Conservation (phyloP, 495 filamentous ascomycete species). For the Trichocladium uniseriatum region DNA sequence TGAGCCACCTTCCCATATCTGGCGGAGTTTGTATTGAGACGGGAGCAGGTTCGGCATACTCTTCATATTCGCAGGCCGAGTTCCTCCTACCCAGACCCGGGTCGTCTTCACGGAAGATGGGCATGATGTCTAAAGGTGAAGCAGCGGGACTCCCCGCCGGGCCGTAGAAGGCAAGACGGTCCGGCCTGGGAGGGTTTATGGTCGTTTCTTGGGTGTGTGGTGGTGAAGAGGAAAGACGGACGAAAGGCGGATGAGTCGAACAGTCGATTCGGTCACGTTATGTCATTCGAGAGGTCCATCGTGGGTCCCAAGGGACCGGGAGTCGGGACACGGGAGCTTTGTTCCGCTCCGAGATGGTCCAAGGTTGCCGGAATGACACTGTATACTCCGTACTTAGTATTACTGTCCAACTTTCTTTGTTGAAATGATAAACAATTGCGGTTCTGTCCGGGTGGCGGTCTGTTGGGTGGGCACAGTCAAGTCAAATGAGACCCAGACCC, state of each 20-base stretch:
- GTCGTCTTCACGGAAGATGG: conserved; percentile 46
- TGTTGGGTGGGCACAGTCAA: too few relatives aligned
- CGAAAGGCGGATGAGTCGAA: background rate
- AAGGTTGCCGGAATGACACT: background rate
- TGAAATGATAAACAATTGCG: too few relatives aligned
- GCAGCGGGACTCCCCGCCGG: background rate
- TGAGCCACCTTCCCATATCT: conserved; percentile 10
- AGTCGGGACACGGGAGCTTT: background rate
- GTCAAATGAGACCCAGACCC: too few relatives aligned
- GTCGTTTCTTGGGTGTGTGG: background rate
- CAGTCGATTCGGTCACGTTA: conserved; percentile 4
- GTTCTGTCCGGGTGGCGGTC: too few relatives aligned
- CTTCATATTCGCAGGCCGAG: conserved; percentile 1
- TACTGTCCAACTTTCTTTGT: too few relatives aligned
- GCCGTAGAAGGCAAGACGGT: background rate
- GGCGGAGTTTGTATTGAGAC: conserved; percentile 12
- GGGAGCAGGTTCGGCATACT: conserved; percentile 9
- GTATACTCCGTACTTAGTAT: too few relatives aligned
- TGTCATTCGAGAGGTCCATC: conserved; percentile 8
- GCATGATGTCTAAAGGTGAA: conserved; percentile 40
- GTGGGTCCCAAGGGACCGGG: background rate
- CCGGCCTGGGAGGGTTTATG: conserved; percentile 1
- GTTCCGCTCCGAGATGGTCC: background rate
- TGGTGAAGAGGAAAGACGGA: background rate
- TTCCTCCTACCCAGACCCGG: conserved; percentile 12